Evolutionary conservation across 345 rosid species (phyloP).

Genomic region (Erysimum cheiranthoides): DNA sequence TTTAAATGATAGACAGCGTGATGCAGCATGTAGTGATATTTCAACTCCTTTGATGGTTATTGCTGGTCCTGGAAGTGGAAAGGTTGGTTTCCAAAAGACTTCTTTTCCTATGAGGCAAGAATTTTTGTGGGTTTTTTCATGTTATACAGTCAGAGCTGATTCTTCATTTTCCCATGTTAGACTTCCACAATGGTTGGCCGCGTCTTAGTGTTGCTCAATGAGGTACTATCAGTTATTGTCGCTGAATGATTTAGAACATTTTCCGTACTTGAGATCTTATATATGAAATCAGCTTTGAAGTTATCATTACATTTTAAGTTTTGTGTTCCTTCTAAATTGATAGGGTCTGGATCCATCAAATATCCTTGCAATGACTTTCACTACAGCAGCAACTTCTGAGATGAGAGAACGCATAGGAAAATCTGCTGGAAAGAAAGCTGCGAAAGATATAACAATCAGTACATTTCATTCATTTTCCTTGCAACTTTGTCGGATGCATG

Average conservation of each 20-base stretch:
- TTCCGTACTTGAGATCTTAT: conserved; percentile 7
- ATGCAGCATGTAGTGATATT: conserved; percentile 79
- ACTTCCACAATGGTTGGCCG: conserved; percentile 99
- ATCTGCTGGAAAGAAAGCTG: conserved; percentile 81
- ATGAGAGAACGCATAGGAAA: conserved; percentile 87
- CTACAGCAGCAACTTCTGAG: conserved; percentile 94
- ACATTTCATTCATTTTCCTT: conserved; percentile 95
- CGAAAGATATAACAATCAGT: conserved; percentile 82
- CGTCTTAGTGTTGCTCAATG: conserved; percentile 67
- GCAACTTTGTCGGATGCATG: conserved; percentile 91
- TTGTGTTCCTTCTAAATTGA: conserved; percentile 31
- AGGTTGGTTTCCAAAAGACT: conserved; percentile 55
- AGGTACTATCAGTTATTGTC: conserved; percentile 56
- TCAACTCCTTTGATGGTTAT: conserved; percentile 84
- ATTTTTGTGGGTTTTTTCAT: not conserved
- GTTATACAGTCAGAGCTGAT: conserved; percentile 24
- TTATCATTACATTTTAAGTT: conserved; percentile 14
- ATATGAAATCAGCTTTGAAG: conserved; percentile 11
- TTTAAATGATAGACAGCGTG: conserved; percentile 83
- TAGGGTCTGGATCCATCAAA: conserved; percentile 87
- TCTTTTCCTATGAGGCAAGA: conserved; percentile 13
- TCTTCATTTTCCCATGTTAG: conserved; percentile 50
- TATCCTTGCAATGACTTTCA: conserved; percentile 96
- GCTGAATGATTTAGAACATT: conserved; percentile 11
- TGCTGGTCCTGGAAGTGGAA: conserved; percentile 99